Percentiles rank a stretch among this genome's conserved stretches.
Conservation (phyloP, 1,284 basidiomycete genomes). For the Inonotus obliquus region DNA sequence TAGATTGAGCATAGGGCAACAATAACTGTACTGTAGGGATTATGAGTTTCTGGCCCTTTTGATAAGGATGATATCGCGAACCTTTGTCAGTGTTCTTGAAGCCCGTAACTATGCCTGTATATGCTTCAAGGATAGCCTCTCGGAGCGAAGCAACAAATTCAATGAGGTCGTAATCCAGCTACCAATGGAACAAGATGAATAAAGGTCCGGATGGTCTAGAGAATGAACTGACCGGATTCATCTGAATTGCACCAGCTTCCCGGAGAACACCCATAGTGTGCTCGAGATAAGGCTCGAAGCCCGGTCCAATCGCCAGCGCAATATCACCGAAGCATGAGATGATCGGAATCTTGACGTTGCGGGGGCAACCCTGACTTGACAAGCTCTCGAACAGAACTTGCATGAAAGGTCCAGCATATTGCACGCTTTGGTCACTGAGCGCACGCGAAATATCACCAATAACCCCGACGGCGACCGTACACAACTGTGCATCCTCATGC, state of each 20-base stretch:
- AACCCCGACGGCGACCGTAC: conserved; percentile 92
- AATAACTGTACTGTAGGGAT: conserved; percentile 51
- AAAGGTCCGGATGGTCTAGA: conserved; percentile 10
- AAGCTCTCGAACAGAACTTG: conserved; percentile 88
- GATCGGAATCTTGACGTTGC: conserved; percentile 96
- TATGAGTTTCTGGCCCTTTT: conserved; percentile 1
- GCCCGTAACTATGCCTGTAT: conserved; percentile 91
- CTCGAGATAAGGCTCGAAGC: conserved; percentile 87
- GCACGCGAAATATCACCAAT: conserved; percentile 95
- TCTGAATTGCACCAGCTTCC: conserved; percentile 85
- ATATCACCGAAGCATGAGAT: conserved; percentile 96
- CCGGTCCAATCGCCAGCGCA: conserved; percentile 84
- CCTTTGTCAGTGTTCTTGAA: conserved; percentile 82
- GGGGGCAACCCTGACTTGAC: conserved; percentile 85
- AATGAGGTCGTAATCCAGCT: conserved; percentile 85
- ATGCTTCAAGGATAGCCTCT: conserved; percentile 96
- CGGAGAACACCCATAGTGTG: conserved; percentile 89
- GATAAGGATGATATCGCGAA: conserved; percentile 28
- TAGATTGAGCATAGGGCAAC: conserved; percentile 59
- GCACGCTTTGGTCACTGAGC: conserved; percentile 76
- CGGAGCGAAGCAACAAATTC: conserved; percentile 91
- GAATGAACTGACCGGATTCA: conserved; percentile 66
- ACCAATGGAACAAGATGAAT: neutral
- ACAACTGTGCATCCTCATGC: conserved; percentile 94
- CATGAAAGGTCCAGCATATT: conserved; percentile 89